Evolutionary conservation across 139 green algal genomes (phyloP).

Genomic region (Mychonastes homosphaera): DNA sequence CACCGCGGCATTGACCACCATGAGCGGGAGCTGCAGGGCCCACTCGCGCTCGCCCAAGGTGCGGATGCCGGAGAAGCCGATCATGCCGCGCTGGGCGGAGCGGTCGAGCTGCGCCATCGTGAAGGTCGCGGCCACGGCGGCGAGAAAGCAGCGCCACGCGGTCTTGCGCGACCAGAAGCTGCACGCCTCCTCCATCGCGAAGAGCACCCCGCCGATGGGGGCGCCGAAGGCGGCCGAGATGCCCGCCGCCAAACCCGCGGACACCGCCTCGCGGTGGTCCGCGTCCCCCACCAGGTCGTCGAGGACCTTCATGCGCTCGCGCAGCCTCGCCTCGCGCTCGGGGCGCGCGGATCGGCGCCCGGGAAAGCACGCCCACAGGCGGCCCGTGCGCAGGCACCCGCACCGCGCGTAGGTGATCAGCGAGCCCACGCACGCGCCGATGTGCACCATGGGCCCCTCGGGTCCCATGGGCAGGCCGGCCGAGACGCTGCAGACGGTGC

Average conservation of each 20-base stretch:
- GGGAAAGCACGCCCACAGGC: conserved; percentile 23
- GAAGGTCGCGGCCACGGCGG: conserved; percentile 50
- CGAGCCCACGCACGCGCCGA: conserved; percentile 70
- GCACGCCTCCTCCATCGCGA: conserved; percentile 79
- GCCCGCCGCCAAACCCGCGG: conserved; percentile 65
- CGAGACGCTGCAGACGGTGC: conserved; percentile 38
- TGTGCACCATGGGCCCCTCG: conserved; percentile 83
- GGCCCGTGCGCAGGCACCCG: conserved; percentile 19
- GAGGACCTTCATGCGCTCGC: conserved; percentile 38
- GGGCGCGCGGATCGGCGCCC: not conserved
- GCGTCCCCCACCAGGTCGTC: conserved; percentile 48
- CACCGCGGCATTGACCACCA: conserved; percentile 44
- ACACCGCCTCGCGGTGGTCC: conserved; percentile 78
- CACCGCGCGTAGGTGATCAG: conserved; percentile 52
- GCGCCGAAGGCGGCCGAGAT: conserved; percentile 77
- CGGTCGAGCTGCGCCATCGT: conserved; percentile 45
- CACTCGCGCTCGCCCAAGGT: conserved; percentile 57
- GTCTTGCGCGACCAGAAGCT: conserved; percentile 55
- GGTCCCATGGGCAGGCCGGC: conserved; percentile 52
- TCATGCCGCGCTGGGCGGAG: conserved; percentile 34
- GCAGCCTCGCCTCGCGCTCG: conserved; percentile 15
- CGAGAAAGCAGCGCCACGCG: conserved; percentile 79
- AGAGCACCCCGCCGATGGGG: conserved; percentile 86
- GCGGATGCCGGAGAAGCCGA: conserved; percentile 42
- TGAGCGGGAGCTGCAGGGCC: conserved; percentile 63